These are phyloP conservation scores for Vitis rotundifolia DNA, from an alignment of 164 flowering plant genomes.

Conservation along the genomic window DNA sequence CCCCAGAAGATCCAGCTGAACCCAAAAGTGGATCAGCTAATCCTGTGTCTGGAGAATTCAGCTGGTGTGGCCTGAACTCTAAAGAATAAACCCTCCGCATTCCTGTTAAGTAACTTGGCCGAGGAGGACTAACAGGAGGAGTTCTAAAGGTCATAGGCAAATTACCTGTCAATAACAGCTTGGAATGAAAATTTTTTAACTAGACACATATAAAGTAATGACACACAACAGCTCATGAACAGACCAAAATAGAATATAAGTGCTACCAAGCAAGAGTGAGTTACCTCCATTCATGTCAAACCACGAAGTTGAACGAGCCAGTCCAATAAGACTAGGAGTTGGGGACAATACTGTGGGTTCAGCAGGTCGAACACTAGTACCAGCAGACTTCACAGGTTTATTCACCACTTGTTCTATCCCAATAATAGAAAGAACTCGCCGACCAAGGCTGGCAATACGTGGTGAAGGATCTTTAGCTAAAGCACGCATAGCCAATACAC, in stretches of 20 bases:
- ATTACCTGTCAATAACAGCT: conserved; percentile 51
- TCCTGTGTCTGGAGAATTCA: conserved; percentile 84
- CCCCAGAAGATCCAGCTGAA: conserved; percentile 54
- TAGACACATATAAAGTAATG: background rate
- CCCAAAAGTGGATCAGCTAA: conserved; percentile 89
- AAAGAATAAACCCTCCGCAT: conserved; percentile 90
- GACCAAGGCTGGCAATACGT: conserved; percentile 78
- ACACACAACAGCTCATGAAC: background rate
- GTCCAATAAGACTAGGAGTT: conserved; percentile 57
- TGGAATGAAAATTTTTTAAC: background rate
- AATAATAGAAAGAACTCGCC: conserved; percentile 75
- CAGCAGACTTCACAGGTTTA: conserved; percentile 44
- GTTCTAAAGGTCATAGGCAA: conserved; percentile 88
- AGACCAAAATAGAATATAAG: background rate
- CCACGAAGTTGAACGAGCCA: conserved; percentile 95
- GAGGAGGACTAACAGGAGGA: conserved; percentile 99
- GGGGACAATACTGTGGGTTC: conserved; percentile 44
- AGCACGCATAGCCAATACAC: conserved; percentile 76
- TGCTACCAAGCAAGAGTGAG: background rate
- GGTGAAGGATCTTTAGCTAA: conserved; percentile 96
- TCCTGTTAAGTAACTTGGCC: conserved; percentile 66
- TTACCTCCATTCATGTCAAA: conserved; percentile 90
- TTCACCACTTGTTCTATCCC: conserved; percentile 89
- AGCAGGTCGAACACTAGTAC: conserved; percentile 41
- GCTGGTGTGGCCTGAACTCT: conserved; percentile 83